Conservation (phyloP, 2,329 filamentous ascomycete species). For the Daldinia eschscholtzii region DNA sequence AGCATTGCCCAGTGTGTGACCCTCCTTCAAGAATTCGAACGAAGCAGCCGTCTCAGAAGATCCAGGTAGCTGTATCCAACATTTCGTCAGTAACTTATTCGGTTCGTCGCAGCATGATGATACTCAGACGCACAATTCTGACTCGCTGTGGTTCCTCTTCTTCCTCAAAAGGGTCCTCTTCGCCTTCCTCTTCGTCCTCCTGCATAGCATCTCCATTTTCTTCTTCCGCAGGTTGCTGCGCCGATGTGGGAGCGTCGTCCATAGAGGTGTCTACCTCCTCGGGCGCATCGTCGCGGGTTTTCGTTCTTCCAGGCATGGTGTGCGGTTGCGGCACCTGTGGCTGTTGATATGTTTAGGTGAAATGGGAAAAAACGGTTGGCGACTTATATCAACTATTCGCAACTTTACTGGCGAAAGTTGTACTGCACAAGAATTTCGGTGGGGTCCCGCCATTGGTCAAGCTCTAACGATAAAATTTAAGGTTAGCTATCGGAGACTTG, state of each 20-base stretch:
- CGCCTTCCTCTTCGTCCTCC: slow-evolving; percentile 54
- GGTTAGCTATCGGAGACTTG: slow-evolving; percentile 4
- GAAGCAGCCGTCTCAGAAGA: slow-evolving; percentile 89
- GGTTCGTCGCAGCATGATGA: slow-evolving; percentile 27
- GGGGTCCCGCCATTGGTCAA: slow-evolving; percentile 29
- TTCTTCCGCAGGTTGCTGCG: slow-evolving; percentile 59
- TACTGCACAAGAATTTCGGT: slow-evolving; percentile 36
- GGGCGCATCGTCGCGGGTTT: slow-evolving; percentile 32
- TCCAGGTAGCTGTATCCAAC: slow-evolving; percentile 76
- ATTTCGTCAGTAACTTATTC: slow-evolving; percentile 23
- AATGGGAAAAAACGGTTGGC: background rate
- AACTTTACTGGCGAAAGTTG: slow-evolving; percentile 23
- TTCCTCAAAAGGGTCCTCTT: slow-evolving; percentile 62
- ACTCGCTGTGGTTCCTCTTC: slow-evolving; percentile 70
- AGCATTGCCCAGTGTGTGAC: slow-evolving; percentile 95
- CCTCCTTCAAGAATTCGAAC: slow-evolving; percentile 93
- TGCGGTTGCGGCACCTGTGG: background rate
- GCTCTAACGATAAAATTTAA: slow-evolving; percentile 35
- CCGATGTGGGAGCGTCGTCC: slow-evolving; percentile 51
- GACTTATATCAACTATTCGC: slow-evolving; percentile 4
- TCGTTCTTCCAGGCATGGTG: slow-evolving; percentile 48
- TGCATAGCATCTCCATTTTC: slow-evolving; percentile 57
- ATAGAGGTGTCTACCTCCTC: slow-evolving; percentile 49
- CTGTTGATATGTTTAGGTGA: background rate
- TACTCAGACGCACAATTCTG: slow-evolving; percentile 65